These are phyloP conservation scores for Leccinum pellstonianum DNA, from an alignment of 768 basidiomycete genomes.

Conservation along the genomic window DNA sequence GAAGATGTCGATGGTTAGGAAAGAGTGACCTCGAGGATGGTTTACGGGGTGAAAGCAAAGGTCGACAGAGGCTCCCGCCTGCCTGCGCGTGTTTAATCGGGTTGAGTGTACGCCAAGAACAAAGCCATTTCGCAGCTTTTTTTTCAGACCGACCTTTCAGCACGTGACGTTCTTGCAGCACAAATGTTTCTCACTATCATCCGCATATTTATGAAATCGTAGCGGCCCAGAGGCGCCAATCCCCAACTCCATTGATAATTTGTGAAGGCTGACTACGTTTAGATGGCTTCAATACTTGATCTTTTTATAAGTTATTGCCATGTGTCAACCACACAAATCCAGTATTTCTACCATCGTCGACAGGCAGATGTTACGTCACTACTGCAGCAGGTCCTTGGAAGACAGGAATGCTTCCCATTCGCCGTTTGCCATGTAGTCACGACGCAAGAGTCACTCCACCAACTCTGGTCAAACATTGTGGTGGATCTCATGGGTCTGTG, in stretches of 20 bases:
- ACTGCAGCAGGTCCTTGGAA: conserved; percentile 74
- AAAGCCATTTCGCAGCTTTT: background rate
- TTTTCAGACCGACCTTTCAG: conserved; percentile 5
- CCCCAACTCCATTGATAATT: no score
- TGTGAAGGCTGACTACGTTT: no score
- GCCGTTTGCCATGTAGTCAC: conserved; percentile 96
- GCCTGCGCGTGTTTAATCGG: conserved; percentile 1
- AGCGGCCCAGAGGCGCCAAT: no score
- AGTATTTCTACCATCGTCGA: no score
- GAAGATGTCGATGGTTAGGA: background rate
- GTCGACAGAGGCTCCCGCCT: conserved; percentile 1
- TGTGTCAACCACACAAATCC: no score
- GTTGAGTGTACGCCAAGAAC: conserved; percentile 1
- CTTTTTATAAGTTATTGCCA: no score
- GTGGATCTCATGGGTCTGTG: conserved; percentile 95
- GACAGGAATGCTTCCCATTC: conserved; percentile 99
- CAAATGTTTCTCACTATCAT: no score
- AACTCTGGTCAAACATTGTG: conserved; percentile 95
- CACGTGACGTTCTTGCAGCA: background rate
- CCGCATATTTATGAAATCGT: no score
- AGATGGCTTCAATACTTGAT: no score
- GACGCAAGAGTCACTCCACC: conserved; percentile 81
- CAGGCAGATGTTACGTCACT: no score
- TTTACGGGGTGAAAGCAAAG: background rate
- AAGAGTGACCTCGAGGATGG: background rate